phyloP scores from a whole-genome alignment of 2,329 filamentous ascomycete species.

The Botrytis cinerea region DNA sequence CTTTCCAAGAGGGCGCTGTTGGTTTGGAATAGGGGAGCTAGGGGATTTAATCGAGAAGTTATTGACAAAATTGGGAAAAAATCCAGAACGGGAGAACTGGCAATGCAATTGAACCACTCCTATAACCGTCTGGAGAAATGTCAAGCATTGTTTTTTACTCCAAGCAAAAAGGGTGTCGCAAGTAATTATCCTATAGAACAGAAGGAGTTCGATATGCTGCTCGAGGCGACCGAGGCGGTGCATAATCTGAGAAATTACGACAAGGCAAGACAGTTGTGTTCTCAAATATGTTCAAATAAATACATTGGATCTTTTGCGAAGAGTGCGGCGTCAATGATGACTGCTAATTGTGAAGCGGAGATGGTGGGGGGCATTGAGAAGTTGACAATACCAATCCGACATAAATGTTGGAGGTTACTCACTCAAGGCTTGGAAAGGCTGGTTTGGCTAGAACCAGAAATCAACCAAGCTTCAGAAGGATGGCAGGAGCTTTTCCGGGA shows the following conservation, averaged over 20 bases:
- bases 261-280: background rate
- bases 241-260: background rate
- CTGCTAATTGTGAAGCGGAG: background rate
- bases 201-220: background rate
- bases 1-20: background rate
- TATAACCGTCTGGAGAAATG: slow-evolving; percentile 11
- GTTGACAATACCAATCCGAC: background rate
- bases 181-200: background rate
- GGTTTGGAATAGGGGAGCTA: slow-evolving; percentile 1
- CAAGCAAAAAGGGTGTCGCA: background rate
- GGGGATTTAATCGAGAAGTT: slow-evolving; percentile 14
- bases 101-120: background rate
- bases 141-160: background rate
- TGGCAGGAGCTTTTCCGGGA: background rate
- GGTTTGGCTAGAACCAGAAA: background rate
- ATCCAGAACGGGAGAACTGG: background rate
- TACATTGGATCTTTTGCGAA: slow-evolving; percentile 9
- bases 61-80: background rate
- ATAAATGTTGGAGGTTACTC: background rate
- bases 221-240: background rate
- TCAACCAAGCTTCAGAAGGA: background rate
- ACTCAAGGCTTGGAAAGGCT: background rate
- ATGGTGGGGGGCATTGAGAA: background rate
- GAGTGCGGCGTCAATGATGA: background rate
- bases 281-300: background rate